A percentile compares a stretch with the other conserved stretches of the same genome.
phyloP scores from a whole-genome alignment of 1,139 yeast species.

The Protomyces arabidopsidicola region DNA sequence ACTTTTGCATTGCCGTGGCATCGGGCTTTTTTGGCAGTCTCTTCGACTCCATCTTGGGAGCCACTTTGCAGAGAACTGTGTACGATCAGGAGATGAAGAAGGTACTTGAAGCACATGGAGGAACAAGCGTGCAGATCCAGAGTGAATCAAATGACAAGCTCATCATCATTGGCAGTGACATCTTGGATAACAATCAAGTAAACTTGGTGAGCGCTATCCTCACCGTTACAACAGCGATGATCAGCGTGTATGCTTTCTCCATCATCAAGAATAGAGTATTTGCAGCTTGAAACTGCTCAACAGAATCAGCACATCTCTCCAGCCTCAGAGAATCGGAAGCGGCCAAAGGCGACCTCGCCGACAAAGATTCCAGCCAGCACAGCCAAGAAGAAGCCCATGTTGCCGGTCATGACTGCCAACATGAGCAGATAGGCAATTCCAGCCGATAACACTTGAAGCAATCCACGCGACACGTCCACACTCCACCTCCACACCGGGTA shows the following conservation, averaged over 20 bases:
- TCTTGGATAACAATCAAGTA: constrained; percentile 46
- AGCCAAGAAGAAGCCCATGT: constrained; percentile 37
- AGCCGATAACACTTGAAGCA: constrained; percentile 32
- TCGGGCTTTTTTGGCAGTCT: constrained; percentile 46
- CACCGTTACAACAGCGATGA: constrained; percentile 39
- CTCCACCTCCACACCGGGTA: constrained; percentile 34
- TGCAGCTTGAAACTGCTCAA: constrained; percentile 36
- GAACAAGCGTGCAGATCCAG: constrained; percentile 33
- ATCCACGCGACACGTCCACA: constrained; percentile 35
- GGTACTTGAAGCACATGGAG: constrained; percentile 46
- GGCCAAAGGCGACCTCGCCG: constrained; percentile 36
- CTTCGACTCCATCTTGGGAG: constrained; percentile 48
- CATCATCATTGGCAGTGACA: constrained; percentile 27
- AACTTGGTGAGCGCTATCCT: constrained; percentile 43
- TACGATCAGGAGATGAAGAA: constrained; percentile 42
- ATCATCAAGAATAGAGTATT: constrained; percentile 31
- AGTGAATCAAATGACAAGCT: neutral
- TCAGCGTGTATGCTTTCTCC: constrained; percentile 3
- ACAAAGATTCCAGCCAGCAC: constrained; percentile 35
- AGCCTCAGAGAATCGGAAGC: constrained; percentile 30
- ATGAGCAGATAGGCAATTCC: constrained; percentile 36
- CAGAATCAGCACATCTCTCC: neutral
- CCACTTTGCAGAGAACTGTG: constrained; percentile 43
- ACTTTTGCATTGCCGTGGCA: constrained; percentile 38
- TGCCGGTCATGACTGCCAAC: constrained; percentile 38